Conservation (phyloP, 306 rosid genomes). For the Parietaria judaica region DNA sequence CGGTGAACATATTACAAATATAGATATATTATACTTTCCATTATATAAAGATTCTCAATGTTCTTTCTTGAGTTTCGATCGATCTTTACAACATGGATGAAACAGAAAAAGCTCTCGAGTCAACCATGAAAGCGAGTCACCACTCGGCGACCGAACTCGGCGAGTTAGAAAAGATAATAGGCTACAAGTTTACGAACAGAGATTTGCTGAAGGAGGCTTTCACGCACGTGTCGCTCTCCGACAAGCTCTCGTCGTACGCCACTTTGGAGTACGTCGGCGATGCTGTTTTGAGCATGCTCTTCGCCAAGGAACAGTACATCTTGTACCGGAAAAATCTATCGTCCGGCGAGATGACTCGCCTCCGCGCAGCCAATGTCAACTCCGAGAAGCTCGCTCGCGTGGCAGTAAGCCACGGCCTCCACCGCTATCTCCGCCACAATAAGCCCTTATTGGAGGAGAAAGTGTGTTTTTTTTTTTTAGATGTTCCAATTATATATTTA, state of each 20-base stretch:
- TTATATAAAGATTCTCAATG: too few species aligned
- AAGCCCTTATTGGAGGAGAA: conserved; percentile 27
- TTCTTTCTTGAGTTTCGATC: too few species aligned
- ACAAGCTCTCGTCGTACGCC: conserved; percentile 20
- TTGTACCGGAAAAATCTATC: conserved; percentile 24
- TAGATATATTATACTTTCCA: too few species aligned
- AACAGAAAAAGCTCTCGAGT: background rate
- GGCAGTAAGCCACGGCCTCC: conserved; percentile 37
- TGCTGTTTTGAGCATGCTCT: conserved; percentile 33
- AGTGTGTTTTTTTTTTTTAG: conserved; percentile 21
- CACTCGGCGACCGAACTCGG: conserved; percentile 7
- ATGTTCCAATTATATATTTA: too few species aligned
- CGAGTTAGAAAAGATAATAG: conserved; percentile 36
- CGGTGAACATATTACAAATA: too few species aligned
- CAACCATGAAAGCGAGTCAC: background rate
- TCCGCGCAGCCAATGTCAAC: conserved; percentile 53
- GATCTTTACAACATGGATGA: too few species aligned
- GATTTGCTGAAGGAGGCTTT: conserved; percentile 42
- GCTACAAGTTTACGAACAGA: conserved; percentile 35
- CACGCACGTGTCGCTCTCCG: conserved; percentile 25
- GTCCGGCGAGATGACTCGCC: conserved; percentile 40
- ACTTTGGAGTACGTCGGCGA: conserved; percentile 50
- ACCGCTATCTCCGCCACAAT: conserved; percentile 43
- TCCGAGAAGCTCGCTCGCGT: conserved; percentile 63
- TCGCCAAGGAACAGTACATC: conserved; percentile 36